phyloP scores from a whole-genome alignment of 768 basidiomycete species.

The Pleurotus eryngii region DNA sequence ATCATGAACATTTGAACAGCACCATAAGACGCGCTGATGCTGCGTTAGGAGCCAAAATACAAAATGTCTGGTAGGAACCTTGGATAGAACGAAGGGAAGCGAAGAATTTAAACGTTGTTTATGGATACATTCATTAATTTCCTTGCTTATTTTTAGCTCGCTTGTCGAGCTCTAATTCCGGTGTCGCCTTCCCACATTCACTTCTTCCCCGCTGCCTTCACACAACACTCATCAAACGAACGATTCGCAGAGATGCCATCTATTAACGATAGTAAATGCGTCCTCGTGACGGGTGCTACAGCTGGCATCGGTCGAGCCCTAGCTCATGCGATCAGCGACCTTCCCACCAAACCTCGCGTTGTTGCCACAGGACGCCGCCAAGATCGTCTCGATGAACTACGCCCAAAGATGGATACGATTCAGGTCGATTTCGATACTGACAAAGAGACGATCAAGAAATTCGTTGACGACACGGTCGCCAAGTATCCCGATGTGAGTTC shows the following conservation, averaged over 20 bases:
- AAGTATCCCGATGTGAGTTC: slow-evolving; percentile 11
- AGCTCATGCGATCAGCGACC: background rate
- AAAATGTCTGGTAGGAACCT: too few relatives aligned
- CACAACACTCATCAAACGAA: too few relatives aligned
- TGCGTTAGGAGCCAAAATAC: too few relatives aligned
- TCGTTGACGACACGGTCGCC: slow-evolving; percentile 21
- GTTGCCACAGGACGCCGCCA: slow-evolving; percentile 35
- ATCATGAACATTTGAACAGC: too few relatives aligned
- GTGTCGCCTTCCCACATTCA: too few relatives aligned
- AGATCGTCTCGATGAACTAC: slow-evolving; percentile 19
- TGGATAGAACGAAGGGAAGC: too few relatives aligned
- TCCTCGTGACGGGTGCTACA: slow-evolving; percentile 16
- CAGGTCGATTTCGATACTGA: slow-evolving; percentile 29
- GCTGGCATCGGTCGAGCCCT: slow-evolving; percentile 10
- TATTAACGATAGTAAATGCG: slow-evolving; percentile 20
- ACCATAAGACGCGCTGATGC: too few relatives aligned
- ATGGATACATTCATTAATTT: too few relatives aligned
- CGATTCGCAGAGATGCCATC: background rate
- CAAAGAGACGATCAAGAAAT: slow-evolving; percentile 22
- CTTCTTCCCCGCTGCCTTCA: too few relatives aligned
- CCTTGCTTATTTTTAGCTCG: too few relatives aligned
- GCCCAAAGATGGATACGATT: slow-evolving; percentile 21
- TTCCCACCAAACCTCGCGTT: slow-evolving; percentile 28
- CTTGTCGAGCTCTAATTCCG: too few relatives aligned
- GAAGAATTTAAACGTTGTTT: too few relatives aligned